Percentiles rank a stretch among this genome's conserved stretches.
phyloP scores from a whole-genome alignment of 352 stramenopile species.

The Globisporangium middletonii region DNA sequence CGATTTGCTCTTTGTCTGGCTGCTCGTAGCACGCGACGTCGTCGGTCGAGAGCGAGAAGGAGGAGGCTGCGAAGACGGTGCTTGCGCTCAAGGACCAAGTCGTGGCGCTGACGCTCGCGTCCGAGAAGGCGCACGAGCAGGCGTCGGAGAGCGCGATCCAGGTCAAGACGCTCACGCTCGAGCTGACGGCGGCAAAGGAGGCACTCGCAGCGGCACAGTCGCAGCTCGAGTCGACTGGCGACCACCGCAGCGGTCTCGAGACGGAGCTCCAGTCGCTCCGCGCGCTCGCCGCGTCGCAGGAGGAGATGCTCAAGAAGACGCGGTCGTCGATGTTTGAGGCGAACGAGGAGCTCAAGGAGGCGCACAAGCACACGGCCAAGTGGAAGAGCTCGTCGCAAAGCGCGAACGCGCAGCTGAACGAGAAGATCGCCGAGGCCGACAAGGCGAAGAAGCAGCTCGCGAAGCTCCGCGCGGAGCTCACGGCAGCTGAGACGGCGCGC shows the following conservation, averaged over 20 bases:
- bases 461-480: conserved; percentile 38
- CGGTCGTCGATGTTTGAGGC: conserved; percentile 53
- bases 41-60: conserved; percentile 28
- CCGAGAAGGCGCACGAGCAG: conserved; percentile 26
- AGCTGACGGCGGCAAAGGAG: conserved; percentile 27
- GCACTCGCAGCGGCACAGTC: conserved; percentile 26
- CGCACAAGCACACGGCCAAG: conserved; percentile 53
- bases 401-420: conserved; percentile 51
- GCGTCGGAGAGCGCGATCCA: conserved; percentile 22
- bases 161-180: conserved; percentile 26
- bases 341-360: conserved; percentile 77
- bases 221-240: conserved; percentile 28
- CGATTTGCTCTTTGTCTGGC: background rate
- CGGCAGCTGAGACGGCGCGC: conserved; percentile 31
- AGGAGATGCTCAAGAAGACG: conserved; percentile 69
- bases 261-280: conserved; percentile 40
- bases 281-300: conserved; percentile 31
- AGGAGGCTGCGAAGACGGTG: conserved; percentile 25
- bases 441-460: conserved; percentile 60
- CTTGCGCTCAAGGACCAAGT: conserved; percentile 49
- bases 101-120: conserved; percentile 32
- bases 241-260: conserved; percentile 21
- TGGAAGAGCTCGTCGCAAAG: conserved; percentile 66
- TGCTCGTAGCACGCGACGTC: conserved; percentile 12
- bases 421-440: conserved; percentile 64